Base-by-base conservation (phyloP, 2,329 filamentous ascomycete species). In the Keithomyces neogunnii region DNA sequence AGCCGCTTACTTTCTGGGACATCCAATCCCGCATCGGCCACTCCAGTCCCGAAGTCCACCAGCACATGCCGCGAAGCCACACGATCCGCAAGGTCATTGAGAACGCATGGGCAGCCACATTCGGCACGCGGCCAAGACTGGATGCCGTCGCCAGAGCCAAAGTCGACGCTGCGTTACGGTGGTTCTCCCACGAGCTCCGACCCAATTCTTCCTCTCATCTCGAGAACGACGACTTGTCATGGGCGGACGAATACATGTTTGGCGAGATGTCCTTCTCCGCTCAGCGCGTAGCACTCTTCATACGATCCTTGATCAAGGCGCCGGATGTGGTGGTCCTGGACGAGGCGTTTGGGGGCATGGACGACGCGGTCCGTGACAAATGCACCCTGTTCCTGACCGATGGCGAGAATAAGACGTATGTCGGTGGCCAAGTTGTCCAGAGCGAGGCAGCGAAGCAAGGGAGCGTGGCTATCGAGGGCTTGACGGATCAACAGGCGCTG, bases 21-120 rank as follows among this genome's bases (percentile, higher is more conserved):
- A 82, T 99, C 6, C 93, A 97, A 66, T 77, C 84, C 0, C 84
- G 88, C 29, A 88, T 99, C 57, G 93, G 93, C 9, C 91, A 97
- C 66, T 93, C 90, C 0, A 95, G 89, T 55, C 93, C 93, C 0
- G 93, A 97, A 65, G 87, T 97, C 4, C 91, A 97, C 62, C 85
- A 89, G 49, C 90, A 95, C 67, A 96, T 97, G 71, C 92, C 93
- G 1, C 84, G 85, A 47, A 75, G 79, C 36, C 73, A 96, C 45
- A 85, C 84, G 0, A 71, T 96, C 8, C 80, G 89, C 2, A 77
- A 85, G 47, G 80, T 89, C 0, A 66, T 99, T 0, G 89, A 93
- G 63, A 92, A 85, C 47, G 90, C 92, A 0, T 97, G 89, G 85
- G 86, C 90, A 1, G 88, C 95, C 52, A 96, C 93, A 0, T 95